Conservation (phyloP, 305 asterid genomes). For the Solanum hybrid region DNA sequence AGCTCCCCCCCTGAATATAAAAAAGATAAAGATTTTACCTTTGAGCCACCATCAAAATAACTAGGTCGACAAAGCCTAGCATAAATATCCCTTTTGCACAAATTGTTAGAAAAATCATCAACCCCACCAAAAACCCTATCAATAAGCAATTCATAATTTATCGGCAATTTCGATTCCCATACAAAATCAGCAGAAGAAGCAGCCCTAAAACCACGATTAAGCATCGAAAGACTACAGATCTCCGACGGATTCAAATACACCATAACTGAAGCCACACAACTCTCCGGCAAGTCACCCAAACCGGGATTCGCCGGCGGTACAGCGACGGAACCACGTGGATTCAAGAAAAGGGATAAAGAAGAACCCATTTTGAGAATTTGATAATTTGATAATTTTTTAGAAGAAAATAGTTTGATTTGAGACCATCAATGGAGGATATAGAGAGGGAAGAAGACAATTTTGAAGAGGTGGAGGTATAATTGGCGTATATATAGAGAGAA, state of each 20-base stretch:
- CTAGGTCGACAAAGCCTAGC: conserved; percentile 44
- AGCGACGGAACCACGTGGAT: conserved; percentile 4
- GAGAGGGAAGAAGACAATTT: neutral
- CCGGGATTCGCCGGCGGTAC: conserved; percentile 23
- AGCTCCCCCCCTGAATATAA: neutral
- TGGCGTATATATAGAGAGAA: neutral
- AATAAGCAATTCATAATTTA: conserved; percentile 31
- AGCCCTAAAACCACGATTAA: conserved; percentile 58
- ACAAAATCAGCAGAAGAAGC: conserved; percentile 81
- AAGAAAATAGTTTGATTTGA: neutral
- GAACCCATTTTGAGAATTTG: conserved; percentile 40
- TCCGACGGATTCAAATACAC: conserved; percentile 66
- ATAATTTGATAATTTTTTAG: neutral
- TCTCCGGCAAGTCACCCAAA: conserved; percentile 77
- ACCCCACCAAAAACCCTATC: neutral
- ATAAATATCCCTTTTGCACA: conserved; percentile 64
- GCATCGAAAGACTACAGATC: conserved; percentile 62
- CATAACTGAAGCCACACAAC: conserved; percentile 66
- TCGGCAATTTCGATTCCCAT: conserved; percentile 78
- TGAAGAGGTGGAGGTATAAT: neutral
- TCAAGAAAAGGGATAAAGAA: conserved; percentile 29
- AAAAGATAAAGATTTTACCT: conserved; percentile 27
- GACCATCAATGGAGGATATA: neutral
- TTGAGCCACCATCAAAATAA: conserved; percentile 48
- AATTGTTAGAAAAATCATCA: conserved; percentile 15